Evolutionary conservation across 257 asterid genomes (phyloP), one percentile per base, ranked within the genome.

Genomic region (Cinchona pubescens): DNA sequence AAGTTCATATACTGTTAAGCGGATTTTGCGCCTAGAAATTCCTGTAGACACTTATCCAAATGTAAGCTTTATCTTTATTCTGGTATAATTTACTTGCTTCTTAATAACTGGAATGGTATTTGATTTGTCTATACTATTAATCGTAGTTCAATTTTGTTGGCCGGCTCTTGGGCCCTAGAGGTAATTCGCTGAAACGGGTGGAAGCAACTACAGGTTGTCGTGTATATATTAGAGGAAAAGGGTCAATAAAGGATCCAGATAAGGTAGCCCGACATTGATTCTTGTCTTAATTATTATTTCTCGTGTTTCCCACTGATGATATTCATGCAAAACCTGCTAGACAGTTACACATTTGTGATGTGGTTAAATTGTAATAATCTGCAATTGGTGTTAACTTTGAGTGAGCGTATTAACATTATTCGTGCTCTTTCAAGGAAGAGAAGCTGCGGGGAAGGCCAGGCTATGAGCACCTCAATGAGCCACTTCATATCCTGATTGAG

Each of bases 181-280:
- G 98, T 43, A 95, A 95, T 86, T 95, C 99, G 59, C 81, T 92
- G 88, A 95, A 95, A 79, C 86, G 98, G 77, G 99, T 95, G 79
- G 99, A 95, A 85, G 93, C 87, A 76, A 91, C 96, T 68, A 92
- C 99, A 42, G 98, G 99, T 25, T 95, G 99, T 76, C 98, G 99
- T 51, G 99, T 95, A 45, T 95, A 69, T 85, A 95, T 95, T 62
- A 88, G 98, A 88, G 99, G 99, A 79, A 91, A 87, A 79, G 98
- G 99, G 69, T 95, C 99, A 67, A 91, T 95, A 78, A 95, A 95
- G 87, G 99, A 95, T 81, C 92, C 96, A 25, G 98, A 92, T 83
- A 92, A 92, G 96, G 99, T 95, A 85, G 65, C 60, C 66, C 37
- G 15, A 11, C 71, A 23, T 59, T 72, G 49, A 61, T 35, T 69